phyloP scores from a whole-genome alignment of 768 basidiomycete genomes.

The Stropharia rugosoannulata region DNA sequence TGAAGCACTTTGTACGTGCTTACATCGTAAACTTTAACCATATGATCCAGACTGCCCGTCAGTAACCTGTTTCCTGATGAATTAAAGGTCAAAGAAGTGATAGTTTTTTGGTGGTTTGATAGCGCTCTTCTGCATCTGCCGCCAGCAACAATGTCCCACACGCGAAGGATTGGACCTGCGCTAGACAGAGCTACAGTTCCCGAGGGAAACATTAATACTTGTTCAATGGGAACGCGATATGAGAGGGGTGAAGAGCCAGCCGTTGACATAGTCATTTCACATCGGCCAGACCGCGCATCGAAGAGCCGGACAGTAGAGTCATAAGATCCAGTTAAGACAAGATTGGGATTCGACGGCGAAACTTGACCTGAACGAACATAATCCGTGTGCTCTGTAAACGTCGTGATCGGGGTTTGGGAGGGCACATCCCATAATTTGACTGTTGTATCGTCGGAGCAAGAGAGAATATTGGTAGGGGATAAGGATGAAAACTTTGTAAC shows the following conservation, averaged over 20 bases:
- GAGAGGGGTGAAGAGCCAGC: conserved; percentile 26
- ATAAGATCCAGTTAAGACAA: conserved; percentile 92
- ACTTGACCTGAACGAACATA: conserved; percentile 95
- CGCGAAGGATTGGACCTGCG: conserved; percentile 88
- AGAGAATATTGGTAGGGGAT: conserved; percentile 80
- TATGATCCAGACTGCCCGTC: conserved; percentile 91
- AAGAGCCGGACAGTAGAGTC: conserved; percentile 89
- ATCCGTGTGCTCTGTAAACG: conserved; percentile 87
- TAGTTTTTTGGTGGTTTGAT: conserved; percentile 98
- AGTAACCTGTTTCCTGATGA: conserved; percentile 73
- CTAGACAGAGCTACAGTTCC: conserved; percentile 82
- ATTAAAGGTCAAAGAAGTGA: conserved; percentile 87
- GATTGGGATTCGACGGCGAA: conserved; percentile 75
- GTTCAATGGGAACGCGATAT: conserved; percentile 75
- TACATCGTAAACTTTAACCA: conserved; percentile 99
- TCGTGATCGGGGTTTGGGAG: conserved; percentile 74
- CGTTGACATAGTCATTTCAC: conserved; percentile 79
- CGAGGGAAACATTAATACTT: conserved; percentile 91
- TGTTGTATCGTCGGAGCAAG: conserved; percentile 96
- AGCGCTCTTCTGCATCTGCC: conserved; percentile 87
- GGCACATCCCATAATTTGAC: conserved; percentile 95
- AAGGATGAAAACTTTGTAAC: conserved; percentile 88
- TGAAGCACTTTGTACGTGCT: conserved; percentile 93
- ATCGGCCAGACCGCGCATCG: conserved; percentile 80
- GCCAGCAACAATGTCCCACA: conserved; percentile 94